Percentiles rank a stretch among this genome's conserved stretches.
These are phyloP conservation scores for Coix lacrymajobi DNA, from an alignment of 176 grass and related monocot species.

Conservation along the genomic window DNA sequence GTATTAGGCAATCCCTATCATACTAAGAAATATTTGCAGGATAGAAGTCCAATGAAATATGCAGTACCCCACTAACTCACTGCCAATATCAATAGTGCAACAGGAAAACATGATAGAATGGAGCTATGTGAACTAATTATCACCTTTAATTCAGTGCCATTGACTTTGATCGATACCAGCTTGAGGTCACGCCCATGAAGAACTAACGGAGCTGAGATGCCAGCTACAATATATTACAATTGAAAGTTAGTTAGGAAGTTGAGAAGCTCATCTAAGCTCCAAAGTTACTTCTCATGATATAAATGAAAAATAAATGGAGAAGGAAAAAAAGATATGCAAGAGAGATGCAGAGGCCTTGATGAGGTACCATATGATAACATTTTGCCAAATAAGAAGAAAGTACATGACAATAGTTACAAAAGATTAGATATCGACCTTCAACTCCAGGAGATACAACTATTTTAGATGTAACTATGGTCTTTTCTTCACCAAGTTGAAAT, in stretches of 20 bases:
- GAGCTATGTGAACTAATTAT: conserved; percentile 9
- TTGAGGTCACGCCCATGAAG: conserved; percentile 85
- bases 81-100: neutral
- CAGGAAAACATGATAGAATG: neutral
- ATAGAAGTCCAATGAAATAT: conserved; percentile 10
- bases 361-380: neutral
- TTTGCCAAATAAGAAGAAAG: neutral
- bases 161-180: conserved; percentile 85
- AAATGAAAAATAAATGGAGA: conserved; percentile 18
- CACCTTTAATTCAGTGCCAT: conserved; percentile 79
- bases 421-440: conserved; percentile 52
- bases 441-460: conserved; percentile 71
- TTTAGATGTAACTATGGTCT: conserved; percentile 84
- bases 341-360: neutral
- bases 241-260: conserved; percentile 4
- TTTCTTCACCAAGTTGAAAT: conserved; percentile 92
- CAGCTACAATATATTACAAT: conserved; percentile 17
- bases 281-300: neutral
- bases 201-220: conserved; percentile 60
- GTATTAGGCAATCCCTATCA: neutral
- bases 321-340: conserved; percentile 7
- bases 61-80: neutral
- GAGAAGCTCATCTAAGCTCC: neutral
- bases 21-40: neutral
- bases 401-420: neutral